phyloP scores from a whole-genome alignment of 1,284 basidiomycete genomes.

The Pseudozyma pruni region DNA sequence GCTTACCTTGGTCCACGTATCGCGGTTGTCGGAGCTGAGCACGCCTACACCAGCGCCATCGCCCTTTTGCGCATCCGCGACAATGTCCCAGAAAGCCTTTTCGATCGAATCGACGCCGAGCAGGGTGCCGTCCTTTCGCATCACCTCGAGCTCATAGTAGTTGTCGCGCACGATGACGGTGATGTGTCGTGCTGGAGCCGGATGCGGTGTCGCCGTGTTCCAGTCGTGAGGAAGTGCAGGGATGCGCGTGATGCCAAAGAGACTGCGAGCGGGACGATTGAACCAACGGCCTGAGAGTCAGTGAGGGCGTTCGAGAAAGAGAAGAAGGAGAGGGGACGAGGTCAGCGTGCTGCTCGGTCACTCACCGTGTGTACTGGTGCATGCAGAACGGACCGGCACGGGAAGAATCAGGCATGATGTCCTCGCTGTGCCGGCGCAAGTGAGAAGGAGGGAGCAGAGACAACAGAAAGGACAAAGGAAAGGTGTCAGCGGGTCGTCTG shows the following conservation, averaged over 20 bases:
- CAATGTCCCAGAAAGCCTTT: conserved; percentile 75
- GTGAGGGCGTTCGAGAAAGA: conserved; percentile 14
- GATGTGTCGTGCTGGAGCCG: conserved; percentile 74
- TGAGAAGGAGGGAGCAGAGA: neutral
- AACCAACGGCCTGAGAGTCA: conserved; percentile 53
- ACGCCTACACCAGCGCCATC: conserved; percentile 75
- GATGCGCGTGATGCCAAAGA: conserved; percentile 67
- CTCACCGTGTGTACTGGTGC: conserved; percentile 73
- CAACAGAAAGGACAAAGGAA: neutral
- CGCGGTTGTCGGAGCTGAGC: conserved; percentile 82
- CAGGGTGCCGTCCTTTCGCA: conserved; percentile 55
- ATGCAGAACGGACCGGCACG: conserved; percentile 73
- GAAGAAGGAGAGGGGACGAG: conserved; percentile 11
- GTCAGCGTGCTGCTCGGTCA: conserved; percentile 43
- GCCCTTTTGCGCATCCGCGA: conserved; percentile 76
- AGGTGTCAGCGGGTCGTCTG: too few species aligned
- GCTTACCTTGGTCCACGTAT: conserved; percentile 83
- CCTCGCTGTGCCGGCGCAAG: conserved; percentile 67
- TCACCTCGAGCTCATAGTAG: conserved; percentile 81
- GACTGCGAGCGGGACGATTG: conserved; percentile 75
- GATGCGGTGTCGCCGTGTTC: conserved; percentile 63
- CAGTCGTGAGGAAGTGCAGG: conserved; percentile 69
- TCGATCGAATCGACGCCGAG: conserved; percentile 77
- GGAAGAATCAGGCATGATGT: conserved; percentile 72
- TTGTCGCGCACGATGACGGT: conserved; percentile 82